Evolutionary conservation across 148 eudicot genomes (phyloP).

Genomic region (Rhododendron ovatum): DNA sequence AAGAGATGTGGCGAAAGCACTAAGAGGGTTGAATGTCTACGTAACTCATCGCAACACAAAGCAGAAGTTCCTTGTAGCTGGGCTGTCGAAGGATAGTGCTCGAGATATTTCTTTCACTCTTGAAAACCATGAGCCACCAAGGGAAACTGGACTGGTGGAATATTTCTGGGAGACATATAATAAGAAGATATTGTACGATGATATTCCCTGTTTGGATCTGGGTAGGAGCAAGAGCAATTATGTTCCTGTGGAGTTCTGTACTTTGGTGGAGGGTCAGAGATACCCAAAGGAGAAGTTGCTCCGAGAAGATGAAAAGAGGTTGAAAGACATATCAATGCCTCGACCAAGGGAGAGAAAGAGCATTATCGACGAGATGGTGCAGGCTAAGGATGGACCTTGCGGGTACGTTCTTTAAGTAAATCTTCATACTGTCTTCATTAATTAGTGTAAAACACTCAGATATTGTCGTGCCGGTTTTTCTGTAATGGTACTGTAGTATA

Average conservation of each 20-base stretch:
- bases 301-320: constrained; percentile 1
- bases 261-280: constrained; percentile 58
- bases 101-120: constrained; percentile 28
- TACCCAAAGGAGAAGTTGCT: constrained; percentile 44
- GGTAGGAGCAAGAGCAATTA: constrained; percentile 43
- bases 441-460: not conserved
- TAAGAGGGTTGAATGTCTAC: constrained; percentile 41
- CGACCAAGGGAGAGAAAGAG: constrained; percentile 30
- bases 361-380: constrained; percentile 39
- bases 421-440: not conserved
- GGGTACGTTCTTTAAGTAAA: constrained; percentile 35
- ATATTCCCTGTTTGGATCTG: constrained; percentile 47
- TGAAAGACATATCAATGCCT: constrained; percentile 44
- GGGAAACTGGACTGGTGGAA: constrained; percentile 20
- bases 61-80: constrained; percentile 39
- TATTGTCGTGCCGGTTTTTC: not conserved
- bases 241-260: constrained; percentile 61
- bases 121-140: constrained; percentile 32
- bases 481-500: not conserved
- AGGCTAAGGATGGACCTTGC: constrained; percentile 38
- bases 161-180: constrained; percentile 48
- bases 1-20: constrained; percentile 15
- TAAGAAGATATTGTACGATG: constrained; percentile 13
- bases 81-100: constrained; percentile 33
- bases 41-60: constrained; percentile 54